Base-by-base conservation (phyloP, 108 stramenopile species). In the Pseudonitzschia multiseries region DNA sequence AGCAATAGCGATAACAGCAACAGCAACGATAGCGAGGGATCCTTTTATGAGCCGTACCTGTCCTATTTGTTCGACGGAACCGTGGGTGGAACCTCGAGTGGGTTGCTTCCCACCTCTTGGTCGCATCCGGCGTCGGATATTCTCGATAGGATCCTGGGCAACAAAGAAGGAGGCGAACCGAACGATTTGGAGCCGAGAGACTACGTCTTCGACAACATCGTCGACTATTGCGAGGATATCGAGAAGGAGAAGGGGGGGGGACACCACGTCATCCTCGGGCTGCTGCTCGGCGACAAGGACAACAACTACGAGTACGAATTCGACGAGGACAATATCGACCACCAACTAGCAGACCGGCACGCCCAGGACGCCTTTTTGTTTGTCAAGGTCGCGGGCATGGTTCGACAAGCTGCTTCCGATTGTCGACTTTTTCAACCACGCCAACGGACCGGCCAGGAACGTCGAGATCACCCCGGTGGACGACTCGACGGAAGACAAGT, bases 371-470 rank as follows among this genome's bases (percentile, higher is more conserved):
- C 84, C 18, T 75, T 74, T 42, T 75, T 87, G 74, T 65, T 88
- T 0, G 67, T 84, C n/a, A 4, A 69, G 78, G 17, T 68, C 84
- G 17, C 64, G 89, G 62, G 71, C 82, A 9, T 89, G 89, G 86
- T 77, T 81, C 65, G 72, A 80, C 27, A 68, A 78, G 53, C 71
- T 92, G 79, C 76, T 92, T 70, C 89, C 89, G 8, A 33, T 81
- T 0, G 75, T 63, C 8, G 89, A 88, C 60, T 87, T 91, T 84
- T 73, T 86, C 54, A 84, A 78, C 60, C 87, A 91, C 57, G 36
- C 81, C 9, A 86, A 86, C 57, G 75, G 81, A 18, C 68, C 60
- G 60, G 68, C 57, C 57, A 22, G 40, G 71, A 84, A 74, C 44
- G 57, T 56, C 59, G 72, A 69, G 46, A 71, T 57, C 61, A 68